Base-by-base conservation (phyloP, 306 rosid genomes). In the Dryas octopetala region DNA sequence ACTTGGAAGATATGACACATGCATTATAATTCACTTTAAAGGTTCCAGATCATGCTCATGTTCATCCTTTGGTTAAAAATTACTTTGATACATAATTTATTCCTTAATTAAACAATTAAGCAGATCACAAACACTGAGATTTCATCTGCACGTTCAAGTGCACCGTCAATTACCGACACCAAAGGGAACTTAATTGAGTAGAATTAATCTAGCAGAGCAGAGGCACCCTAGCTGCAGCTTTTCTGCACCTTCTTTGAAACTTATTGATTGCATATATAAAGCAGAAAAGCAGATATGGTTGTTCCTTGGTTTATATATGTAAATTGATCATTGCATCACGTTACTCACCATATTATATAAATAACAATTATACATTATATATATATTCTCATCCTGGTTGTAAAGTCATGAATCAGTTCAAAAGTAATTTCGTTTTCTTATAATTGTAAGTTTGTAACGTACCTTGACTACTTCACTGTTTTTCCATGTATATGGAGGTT, bases 271-370 rank as follows among this genome's bases (percentile, higher is more conserved):
- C 69, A n/a, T 13, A 32, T 14, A 32, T 17, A 61, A 61, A 61
- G 66, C 66, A 13, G 66, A n/a, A 61, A 12, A 71, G 40, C 38
- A 41, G 11, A 53, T 70, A 70, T 54, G 11, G 53, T 11, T 71
- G 13, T 16, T 72, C 57, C 70, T 45, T 23, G 16, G 5, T 59
- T 23, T 65, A 65, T n/a, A 5, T 66, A 17, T 9, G 55, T 57
- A 72, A 9, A 14, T 54, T 48, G 23, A 72, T 59, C 67, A 72
- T 72, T 72, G 45, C 46, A 59, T 59, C 47, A 72, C 26, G 76
- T 72, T 72, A 23, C 76, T 48, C 45, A 52, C 45, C 61, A n/a
- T 55, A 55, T 6, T 54, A 54, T 1, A 54, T 54, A 52, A 12
- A 52, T 52, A 14, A 15, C 38, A 32, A 32, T 32, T 32, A 32